Base-by-base conservation (phyloP, 2,329 filamentous ascomycete species). In the Pestalotiopsis sp. region DNA sequence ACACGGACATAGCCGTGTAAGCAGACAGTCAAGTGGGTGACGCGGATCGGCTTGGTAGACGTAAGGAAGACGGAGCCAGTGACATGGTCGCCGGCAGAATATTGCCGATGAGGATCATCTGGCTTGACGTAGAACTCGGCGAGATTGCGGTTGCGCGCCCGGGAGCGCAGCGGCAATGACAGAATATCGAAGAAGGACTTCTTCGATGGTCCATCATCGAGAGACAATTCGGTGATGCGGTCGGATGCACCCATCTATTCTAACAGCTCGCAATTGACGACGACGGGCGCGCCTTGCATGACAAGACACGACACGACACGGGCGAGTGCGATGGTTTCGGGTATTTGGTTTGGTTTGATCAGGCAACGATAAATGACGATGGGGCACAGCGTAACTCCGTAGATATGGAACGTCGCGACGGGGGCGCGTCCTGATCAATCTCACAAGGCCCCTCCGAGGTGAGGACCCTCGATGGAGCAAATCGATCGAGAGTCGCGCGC, bases 1-100 rank as follows among this genome's bases (percentile, higher is more conserved):
- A 95, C 92, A 76, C 93, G 91, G 68, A 94, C 92, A 78, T 90
- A 94, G 70, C 93, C 93, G 78, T 94, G 92, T 67, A 96, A 83
- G 70, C 90, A 89, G 71, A 95, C 91, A 12, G 92, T 92, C 63
- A 96, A 84, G 81, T 96, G 93, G 7, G 93, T 95, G 75, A 96
- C 89, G 74, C 92, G 87, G 71, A 94, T 82, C 20, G 93, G 90
- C 79, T 94, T 94, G 74, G 92, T 83, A 45, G 94, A 87, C 68
- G 89, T 91, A 74, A 95, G 83, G 70, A 93, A 85, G 62, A 95
- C 92, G 72, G 88, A 88, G 67, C 93, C 93, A 69, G 87, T 88
- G 61, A 96, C 91, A 72, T 90, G 83, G 76, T 95, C 93, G 70
- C 93, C 93, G 4, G 92, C 91, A 31, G 84, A 85, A 80, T 95